Evolutionary conservation across 2,329 filamentous ascomycete genomes (phyloP), one percentile per base, ranked within the genome.

Genomic region (Lachnellula occidentalis): DNA sequence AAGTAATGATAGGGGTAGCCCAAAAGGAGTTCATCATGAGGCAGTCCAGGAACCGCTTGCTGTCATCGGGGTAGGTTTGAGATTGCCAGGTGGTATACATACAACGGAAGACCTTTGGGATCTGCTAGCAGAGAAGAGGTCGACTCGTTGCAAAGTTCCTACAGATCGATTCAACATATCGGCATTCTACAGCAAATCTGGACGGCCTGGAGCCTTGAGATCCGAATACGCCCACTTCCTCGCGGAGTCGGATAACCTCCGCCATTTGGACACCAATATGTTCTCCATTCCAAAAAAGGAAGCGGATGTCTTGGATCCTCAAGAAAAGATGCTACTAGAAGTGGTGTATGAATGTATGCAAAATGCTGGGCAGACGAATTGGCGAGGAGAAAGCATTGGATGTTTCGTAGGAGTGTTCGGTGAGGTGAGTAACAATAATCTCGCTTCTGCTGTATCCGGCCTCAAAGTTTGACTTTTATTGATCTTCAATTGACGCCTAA

Each of bases 181-280:
- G 2, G 50, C 46, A 8, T 60, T 53, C 34, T 47, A 55, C 31
- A 19, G 24, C n/a, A n/a, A n/a, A n/a, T n/a, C 45, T 2, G 47
- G 42, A 3, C 54, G 50, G 41, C 19, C 24, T 21, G 55, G 57
- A 7, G 17, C 37, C 45, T 45, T 58, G 5, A 48, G 31, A 3
- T 64, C 54, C 14, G 48, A 64, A 42, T 48, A 66, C 11, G 68
- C 64, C 2, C 65, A 70, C 48, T 70, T 66, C 37, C 63, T 71
- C 1, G 52, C 65, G 4, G 59, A 65, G 22, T 12, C 58, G 2
- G 60, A 70, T 19, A n/a, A n/a, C n/a, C 51, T 69, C 3, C 50
- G 57, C 3, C 45, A 59, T n/a, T 55, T 70, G 12, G 70, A 72
- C 51, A 53, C 67, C 1, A 63, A 60, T 8, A 70, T 72, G 53